These are phyloP conservation scores for Pseudogymnoascus sp. DNA, from an alignment of 2,329 filamentous ascomycete species.

Conservation along the genomic window DNA sequence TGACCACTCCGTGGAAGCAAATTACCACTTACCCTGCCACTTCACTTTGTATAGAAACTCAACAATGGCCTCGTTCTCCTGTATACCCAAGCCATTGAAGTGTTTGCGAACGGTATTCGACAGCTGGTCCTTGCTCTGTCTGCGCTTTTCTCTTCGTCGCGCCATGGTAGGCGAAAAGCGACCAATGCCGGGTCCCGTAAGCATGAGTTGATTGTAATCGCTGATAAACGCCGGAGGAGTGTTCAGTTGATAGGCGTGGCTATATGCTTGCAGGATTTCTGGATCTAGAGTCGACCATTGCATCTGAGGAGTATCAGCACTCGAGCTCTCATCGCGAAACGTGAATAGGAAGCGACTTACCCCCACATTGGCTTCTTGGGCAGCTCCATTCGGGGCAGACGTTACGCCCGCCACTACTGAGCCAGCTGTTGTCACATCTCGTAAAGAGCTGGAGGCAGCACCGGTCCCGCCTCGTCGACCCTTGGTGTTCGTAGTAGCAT, in stretches of 20 bases:
- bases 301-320: slow-evolving; percentile 34
- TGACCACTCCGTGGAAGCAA: not conserved
- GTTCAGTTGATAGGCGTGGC: slow-evolving; percentile 64
- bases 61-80: slow-evolving; percentile 77
- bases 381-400: slow-evolving; percentile 12
- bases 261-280: slow-evolving; percentile 66
- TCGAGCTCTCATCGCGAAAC: not conserved
- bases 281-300: slow-evolving; percentile 64
- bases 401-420: slow-evolving; percentile 13
- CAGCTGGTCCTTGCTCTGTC: slow-evolving; percentile 66
- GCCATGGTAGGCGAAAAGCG: slow-evolving; percentile 71
- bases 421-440: slow-evolving; percentile 21
- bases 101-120: slow-evolving; percentile 70
- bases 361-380: slow-evolving; percentile 22
- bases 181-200: slow-evolving; percentile 60
- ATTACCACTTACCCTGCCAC: slow-evolving; percentile 26
- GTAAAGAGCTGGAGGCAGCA: slow-evolving; percentile 23
- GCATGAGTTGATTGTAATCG: slow-evolving; percentile 54
- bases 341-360: slow-evolving; percentile 19
- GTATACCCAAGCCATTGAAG: slow-evolving; percentile 73
- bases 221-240: slow-evolving; percentile 60
- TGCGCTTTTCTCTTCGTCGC: slow-evolving; percentile 53
- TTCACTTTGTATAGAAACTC: slow-evolving; percentile 36
- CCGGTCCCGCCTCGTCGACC: slow-evolving; percentile 22
- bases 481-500: slow-evolving; percentile 21